Base-by-base conservation (phyloP, 2,329 filamentous ascomycete species). In the Truncatella angustata region DNA sequence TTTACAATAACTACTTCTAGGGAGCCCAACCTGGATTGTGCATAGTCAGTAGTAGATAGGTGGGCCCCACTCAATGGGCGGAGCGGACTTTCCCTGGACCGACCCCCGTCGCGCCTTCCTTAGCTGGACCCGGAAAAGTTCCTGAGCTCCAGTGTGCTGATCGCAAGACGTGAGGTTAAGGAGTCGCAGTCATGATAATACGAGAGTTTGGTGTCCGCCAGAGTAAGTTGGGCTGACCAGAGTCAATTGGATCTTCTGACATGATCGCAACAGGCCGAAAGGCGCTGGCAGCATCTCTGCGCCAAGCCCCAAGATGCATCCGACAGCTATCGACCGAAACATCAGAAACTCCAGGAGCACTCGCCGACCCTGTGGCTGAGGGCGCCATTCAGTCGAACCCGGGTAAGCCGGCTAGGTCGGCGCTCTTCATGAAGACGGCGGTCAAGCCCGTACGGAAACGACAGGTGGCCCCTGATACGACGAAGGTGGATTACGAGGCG, bases 201-300 rank as follows among this genome's bases (percentile, higher is more conserved):
- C 47, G 50, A 34, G 44, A 52, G 18, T 52, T 52, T 40, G 50
- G 50, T 48, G 42, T 48, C 26, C 50, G 50, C 35, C 50, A 52
- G 23, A 34, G 50, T 52, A 34, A 51, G 49, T 51, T 11, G 14
- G 9, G 14, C 32, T 21, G 9, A 18, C 16, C 20, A 35, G 12
- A n/a, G 30, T 32, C 21, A 35, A 57, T 43, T 55, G 48, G 21
- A 9, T 40, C 58, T 54, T 65, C 66, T 64, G 47, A 60, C 54
- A 34, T 3, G 14, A 42, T 50, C 40, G 42, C 35, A 20, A 10
- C 54, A 85, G 81, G 79, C 75, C 79, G 77, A 58, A 74, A 72
- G 69, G 76, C 74, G 61, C 63, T 84, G 66, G 73, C 73, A 53
- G 64, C 74, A 51, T 62, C 75, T 49, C 64, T 70, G 40, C 72